Base-by-base conservation (phyloP, 1,139 yeast species). In the Lodderomyces metapsilosis region DNA sequence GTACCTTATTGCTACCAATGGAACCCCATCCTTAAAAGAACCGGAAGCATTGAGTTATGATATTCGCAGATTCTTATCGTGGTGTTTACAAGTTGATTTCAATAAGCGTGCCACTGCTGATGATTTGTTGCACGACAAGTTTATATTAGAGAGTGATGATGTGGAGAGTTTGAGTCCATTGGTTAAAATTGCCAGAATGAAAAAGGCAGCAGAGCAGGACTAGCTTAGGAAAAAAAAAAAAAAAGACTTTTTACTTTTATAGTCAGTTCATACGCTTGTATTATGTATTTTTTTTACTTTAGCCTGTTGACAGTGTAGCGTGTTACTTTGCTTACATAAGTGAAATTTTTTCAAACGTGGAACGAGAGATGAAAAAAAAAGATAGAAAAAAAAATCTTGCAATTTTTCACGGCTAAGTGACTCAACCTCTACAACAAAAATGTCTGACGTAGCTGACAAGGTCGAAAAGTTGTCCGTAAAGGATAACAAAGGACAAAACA, bases 1-100 rank as follows among this genome's bases (percentile, higher is more conserved):
- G 43, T 92, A 89, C 61, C 71, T 92, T 64, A 92, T 92, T 62
- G 95, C 96, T 2, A 89, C 97, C 1, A 92, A 88, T 57, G 98
- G 98, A 31, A 92, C 97, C 3, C 98, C 98, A 2, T 80, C 80
- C 53, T 74, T 92, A 58, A 88, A 88, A 62, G 96, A 92, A 53
- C 92, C 96, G 2, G 96, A 86, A 46, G 78, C 85, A 5, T 68
- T 92, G 43, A 80, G 92, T 49, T 69, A 76, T 30, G 76, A 73
- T 21, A 75, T 92, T 58, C 78, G 81, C 70, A 73, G 25, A 43
- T 92, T 92, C 54, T 71, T 92, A 58, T 77, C 81, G 37, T 78
- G 87, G 80, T 83, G 95, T 57, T 71, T 92, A 50, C 86, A 83
- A 56, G 98, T 91, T 33, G 88, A 88, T 52, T 84, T 89, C 36